These are phyloP conservation scores for Colletotrichum sp. DNA, from an alignment of 2,329 filamentous ascomycete species.

Conservation along the genomic window DNA sequence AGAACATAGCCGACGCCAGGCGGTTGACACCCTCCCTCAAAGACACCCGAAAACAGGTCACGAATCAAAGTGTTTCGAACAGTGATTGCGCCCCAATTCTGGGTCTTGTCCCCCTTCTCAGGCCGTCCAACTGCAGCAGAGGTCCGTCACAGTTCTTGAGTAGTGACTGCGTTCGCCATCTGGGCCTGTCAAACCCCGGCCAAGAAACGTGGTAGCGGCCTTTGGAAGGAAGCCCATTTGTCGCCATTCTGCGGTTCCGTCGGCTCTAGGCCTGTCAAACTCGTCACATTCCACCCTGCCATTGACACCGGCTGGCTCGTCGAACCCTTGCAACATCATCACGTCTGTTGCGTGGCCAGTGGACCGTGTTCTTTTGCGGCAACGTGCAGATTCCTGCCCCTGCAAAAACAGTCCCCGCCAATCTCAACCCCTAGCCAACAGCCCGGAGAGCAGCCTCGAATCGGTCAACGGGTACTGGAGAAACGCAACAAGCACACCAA, in stretches of 20 bases:
- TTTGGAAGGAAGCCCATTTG: background rate
- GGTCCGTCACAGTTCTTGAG: background rate
- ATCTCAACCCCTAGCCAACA: constrained; percentile 20
- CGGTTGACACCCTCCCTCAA: background rate
- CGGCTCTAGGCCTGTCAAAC: constrained; percentile 11
- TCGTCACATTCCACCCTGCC: constrained; percentile 15
- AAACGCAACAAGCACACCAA: background rate
- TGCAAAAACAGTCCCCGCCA: constrained; percentile 10
- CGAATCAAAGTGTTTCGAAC: background rate
- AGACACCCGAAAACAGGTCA: background rate
- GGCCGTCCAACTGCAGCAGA: background rate
- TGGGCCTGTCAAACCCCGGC: background rate
- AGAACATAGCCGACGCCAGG: background rate
- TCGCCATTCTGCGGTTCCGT: constrained; percentile 7
- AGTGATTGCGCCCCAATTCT: background rate
- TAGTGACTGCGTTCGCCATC: background rate
- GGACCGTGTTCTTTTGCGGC: constrained; percentile 22
- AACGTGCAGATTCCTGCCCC: constrained; percentile 23
- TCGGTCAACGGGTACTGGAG: constrained; percentile 11
- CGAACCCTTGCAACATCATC: constrained; percentile 12
- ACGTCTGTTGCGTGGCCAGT: constrained; percentile 15
- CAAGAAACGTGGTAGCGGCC: background rate
- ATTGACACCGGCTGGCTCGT: background rate
- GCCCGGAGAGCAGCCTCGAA: constrained; percentile 21
- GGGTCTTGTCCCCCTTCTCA: background rate